Conservation (phyloP, 352 stramenopile species). For the Hyaloperonospora brassicae region DNA sequence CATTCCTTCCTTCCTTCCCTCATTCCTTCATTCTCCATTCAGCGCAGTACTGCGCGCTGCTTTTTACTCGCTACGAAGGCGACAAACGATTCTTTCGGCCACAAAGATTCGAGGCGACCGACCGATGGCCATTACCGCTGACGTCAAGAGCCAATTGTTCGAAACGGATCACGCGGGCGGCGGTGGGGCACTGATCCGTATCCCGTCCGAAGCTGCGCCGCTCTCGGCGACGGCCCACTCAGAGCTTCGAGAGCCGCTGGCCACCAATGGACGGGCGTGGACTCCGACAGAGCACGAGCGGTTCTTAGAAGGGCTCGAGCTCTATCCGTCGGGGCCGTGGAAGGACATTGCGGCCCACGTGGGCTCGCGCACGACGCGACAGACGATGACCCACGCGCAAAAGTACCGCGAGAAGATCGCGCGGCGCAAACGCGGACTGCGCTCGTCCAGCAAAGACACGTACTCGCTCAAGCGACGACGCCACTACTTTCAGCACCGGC, state of each 20-base stretch:
- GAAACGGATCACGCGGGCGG: slow-evolving; percentile 13
- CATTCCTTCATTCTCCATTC: slow-evolving; percentile 23
- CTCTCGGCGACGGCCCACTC: slow-evolving; percentile 10
- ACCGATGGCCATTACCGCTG: slow-evolving; percentile 36
- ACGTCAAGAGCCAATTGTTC: slow-evolving; percentile 48
- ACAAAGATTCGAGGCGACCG: neutral
- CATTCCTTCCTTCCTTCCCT: no score
- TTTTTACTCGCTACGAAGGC: neutral
- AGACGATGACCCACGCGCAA: slow-evolving; percentile 53
- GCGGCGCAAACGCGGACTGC: slow-evolving; percentile 37
- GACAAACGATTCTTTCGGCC: neutral
- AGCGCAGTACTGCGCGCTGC: slow-evolving; percentile 6
- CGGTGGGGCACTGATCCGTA: slow-evolving; percentile 27
- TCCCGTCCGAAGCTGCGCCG: slow-evolving; percentile 16
- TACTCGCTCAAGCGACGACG: slow-evolving; percentile 24
- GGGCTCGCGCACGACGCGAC: slow-evolving; percentile 44
- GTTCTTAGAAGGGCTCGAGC: slow-evolving; percentile 49
- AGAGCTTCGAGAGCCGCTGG: slow-evolving; percentile 14
- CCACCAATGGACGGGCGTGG: slow-evolving; percentile 34
- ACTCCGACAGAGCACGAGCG: slow-evolving; percentile 46
- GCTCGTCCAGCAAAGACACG: slow-evolving; percentile 25
- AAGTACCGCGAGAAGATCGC: slow-evolving; percentile 56
- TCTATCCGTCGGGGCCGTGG: slow-evolving; percentile 56
- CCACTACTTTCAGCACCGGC: slow-evolving; percentile 2
- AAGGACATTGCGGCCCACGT: slow-evolving; percentile 52